Conservation (phyloP, 768 basidiomycete species). For the Pisolithus microcarpus region DNA sequence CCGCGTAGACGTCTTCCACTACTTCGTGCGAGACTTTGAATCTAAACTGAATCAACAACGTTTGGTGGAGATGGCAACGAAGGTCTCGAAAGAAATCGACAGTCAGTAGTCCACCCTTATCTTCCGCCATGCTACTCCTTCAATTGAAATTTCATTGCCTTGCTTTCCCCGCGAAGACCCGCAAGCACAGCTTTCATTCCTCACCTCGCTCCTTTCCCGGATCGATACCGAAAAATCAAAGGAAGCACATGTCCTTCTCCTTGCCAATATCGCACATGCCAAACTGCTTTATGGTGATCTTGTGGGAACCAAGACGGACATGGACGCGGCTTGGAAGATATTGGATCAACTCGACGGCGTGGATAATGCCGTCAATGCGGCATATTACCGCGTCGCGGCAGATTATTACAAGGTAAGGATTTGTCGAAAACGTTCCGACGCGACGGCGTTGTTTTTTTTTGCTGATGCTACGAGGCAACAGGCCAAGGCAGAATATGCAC, state of each 20-base stretch:
- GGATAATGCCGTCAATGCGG: conserved; percentile 74
- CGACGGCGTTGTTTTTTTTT: neutral
- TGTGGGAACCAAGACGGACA: conserved; percentile 81
- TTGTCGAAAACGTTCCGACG: conserved; percentile 10
- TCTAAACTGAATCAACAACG: conserved; percentile 79
- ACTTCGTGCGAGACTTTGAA: conserved; percentile 88
- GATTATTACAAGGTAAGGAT: conserved; percentile 83
- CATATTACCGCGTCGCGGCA: conserved; percentile 88
- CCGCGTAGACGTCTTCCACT: conserved; percentile 84
- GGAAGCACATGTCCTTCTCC: conserved; percentile 81
- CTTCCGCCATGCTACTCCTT: conserved; percentile 2
- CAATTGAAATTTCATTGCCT: conserved; percentile 11
- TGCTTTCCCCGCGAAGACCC: conserved; percentile 51
- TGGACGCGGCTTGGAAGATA: conserved; percentile 77
- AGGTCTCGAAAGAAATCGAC: conserved; percentile 79
- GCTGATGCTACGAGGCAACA: conserved; percentile 21
- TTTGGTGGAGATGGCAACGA: conserved; percentile 85
- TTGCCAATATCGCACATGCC: conserved; percentile 85
- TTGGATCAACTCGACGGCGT: conserved; percentile 74
- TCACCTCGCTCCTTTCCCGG: conserved; percentile 68
- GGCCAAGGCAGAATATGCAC: conserved; percentile 93
- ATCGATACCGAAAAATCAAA: conserved; percentile 55
- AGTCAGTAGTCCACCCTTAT: conserved; percentile 45
- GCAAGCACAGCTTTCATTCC: conserved; percentile 70
- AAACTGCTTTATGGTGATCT: conserved; percentile 85